Base-by-base conservation (phyloP, 2,329 filamentous ascomycete species). In the Penicillium sp. region DNA sequence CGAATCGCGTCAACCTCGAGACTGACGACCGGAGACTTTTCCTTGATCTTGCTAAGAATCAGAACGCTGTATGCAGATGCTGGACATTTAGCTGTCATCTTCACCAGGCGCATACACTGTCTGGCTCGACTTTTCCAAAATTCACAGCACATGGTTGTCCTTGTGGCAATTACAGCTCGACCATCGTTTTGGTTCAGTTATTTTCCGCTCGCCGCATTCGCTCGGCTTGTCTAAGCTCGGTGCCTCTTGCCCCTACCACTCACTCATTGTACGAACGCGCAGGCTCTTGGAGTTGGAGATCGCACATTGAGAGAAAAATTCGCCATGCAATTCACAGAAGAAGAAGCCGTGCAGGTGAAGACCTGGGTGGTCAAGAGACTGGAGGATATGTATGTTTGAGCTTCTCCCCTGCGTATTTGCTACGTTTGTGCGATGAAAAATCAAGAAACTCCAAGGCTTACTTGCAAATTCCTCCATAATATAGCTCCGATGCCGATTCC, bases 401-500 rank as follows among this genome's bases (percentile, higher is more conserved):
- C 18, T 18, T 30, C 45, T 26, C n/a, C n/a, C 18, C 14, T 47
- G 45, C 45, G 52, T 45, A 23, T 52, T 18, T 40, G 35, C n/a
- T 6, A 40, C 3, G n/a, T n/a, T 23, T 14, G 23, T 23, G 20
- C 18, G 4, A 43, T 23, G 40, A 12, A 5, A 43, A 43, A 42
- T 20, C 40, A 43, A 42, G 16, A 20, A 18, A 5, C 30, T 40
- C 26, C 24, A 21, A 48, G 12, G 46, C 28, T 28, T 21, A 48
- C 24, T 48, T 57, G 47, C 48, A 54, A 23, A 59, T 48, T 30
- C 26, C 40, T 47, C 30, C 49, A 42, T 8, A 40, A 53, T 55
- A 47, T 62, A 83, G 82, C 60, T 83, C 81, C n/a, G 83, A 85
- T 66, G 83, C 82, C 28, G 83, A 86, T 65, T 78, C 78, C 12